Percentiles rank a stretch among this genome's conserved stretches.
Conservation (phyloP, 371 early-diverging fungal genomes). For the Mucor ambiguus region DNA sequence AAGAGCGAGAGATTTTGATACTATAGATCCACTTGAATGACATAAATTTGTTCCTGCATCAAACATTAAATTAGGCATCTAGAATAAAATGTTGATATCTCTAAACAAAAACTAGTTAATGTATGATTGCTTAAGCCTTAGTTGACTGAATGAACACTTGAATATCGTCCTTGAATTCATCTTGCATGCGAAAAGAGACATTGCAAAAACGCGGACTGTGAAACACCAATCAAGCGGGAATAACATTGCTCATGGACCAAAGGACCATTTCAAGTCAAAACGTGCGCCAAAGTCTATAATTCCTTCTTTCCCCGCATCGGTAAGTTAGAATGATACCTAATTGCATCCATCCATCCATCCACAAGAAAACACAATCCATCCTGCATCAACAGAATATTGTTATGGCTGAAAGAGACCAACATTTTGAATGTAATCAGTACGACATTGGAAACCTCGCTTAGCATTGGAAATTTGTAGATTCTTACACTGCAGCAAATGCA, state of each 20-base stretch:
- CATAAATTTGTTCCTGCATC: not conserved
- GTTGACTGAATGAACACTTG: too few species aligned
- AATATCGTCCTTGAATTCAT: too few species aligned
- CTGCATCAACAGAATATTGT: not conserved
- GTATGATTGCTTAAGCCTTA: too few species aligned
- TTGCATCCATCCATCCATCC: conserved; percentile 26
- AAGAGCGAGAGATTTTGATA: too few species aligned
- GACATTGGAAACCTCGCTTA: not conserved
- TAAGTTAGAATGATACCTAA: conserved; percentile 25
- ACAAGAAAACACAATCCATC: conserved; percentile 3
- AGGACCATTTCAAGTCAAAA: conserved; percentile 22
- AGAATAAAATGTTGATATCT: not conserved
- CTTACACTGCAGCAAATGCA: not conserved
- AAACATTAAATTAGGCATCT: not conserved
- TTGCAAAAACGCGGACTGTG: not conserved
- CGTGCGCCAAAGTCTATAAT: conserved; percentile 21
- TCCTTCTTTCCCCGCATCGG: conserved; percentile 48
- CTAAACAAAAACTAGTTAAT: too few species aligned
- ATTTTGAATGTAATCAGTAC: not conserved
- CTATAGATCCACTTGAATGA: not conserved
- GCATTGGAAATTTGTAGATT: not conserved
- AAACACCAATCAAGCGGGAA: conserved; percentile 7
- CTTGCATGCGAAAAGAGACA: too few species aligned
- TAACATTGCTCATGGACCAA: not conserved
- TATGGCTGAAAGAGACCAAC: not conserved